Percentiles rank a stretch among this genome's conserved stretches.
Evolutionary conservation across 2,329 filamentous ascomycete species (phyloP).

Genomic region (Aspergillus terreus): DNA sequence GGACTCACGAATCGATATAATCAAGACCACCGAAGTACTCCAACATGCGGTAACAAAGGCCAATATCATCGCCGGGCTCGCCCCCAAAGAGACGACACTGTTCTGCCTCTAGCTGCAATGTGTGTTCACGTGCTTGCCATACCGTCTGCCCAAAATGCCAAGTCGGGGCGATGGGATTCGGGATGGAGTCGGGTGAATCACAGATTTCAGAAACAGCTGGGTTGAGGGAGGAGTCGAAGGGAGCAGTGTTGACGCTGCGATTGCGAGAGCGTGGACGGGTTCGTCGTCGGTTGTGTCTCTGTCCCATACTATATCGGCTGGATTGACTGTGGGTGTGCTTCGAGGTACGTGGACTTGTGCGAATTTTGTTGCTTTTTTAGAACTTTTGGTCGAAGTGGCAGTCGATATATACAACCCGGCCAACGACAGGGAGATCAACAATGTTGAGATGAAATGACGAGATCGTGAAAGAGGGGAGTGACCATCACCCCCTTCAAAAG

Average conservation of each 20-base stretch:
- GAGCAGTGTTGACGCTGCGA: conserved; percentile 21
- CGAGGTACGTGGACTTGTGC: conserved; percentile 2
- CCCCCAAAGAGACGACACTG: conserved; percentile 45
- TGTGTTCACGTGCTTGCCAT: conserved; percentile 37
- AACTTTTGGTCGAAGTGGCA: neutral
- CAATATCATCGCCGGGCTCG: conserved; percentile 41
- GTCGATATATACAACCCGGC: conserved; percentile 1
- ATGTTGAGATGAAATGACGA: conserved; percentile 14
- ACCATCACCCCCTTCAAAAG: conserved; percentile 34
- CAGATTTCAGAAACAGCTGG: conserved; percentile 14
- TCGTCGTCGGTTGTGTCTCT: conserved; percentile 46
- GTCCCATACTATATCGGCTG: conserved; percentile 36
- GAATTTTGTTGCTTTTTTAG: conserved; percentile 6
- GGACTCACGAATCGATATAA: conserved; percentile 43
- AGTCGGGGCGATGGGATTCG: conserved; percentile 31
- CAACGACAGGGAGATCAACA: conserved; percentile 4
- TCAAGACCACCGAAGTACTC: conserved; percentile 49
- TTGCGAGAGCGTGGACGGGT: conserved; percentile 40
- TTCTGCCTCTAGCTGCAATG: conserved; percentile 33
- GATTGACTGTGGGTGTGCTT: neutral
- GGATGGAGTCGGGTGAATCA: conserved; percentile 21
- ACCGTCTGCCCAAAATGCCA: conserved; percentile 41
- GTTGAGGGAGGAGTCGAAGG: conserved; percentile 13
- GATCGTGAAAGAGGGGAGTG: conserved; percentile 26
- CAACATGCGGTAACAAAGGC: conserved; percentile 47